phyloP scores from a whole-genome alignment of 495 filamentous ascomycete genomes.

The Penicillium goetzii region DNA sequence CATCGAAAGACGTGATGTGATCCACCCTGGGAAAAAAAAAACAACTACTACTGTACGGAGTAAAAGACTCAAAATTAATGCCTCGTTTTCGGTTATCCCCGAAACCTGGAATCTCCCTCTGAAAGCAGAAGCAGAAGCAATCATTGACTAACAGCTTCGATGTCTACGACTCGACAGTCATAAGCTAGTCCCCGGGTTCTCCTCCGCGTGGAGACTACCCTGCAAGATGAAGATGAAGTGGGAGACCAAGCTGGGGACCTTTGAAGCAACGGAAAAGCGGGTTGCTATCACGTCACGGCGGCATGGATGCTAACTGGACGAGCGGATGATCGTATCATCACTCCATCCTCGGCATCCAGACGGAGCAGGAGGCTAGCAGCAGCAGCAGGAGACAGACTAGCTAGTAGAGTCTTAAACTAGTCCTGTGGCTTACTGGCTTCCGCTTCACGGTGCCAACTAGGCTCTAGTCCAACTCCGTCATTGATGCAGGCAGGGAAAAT shows the following conservation, averaged over 20 bases:
- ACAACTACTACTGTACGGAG: background rate
- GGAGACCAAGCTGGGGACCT: background rate
- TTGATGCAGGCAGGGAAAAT: background rate
- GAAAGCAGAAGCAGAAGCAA: background rate
- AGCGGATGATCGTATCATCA: background rate
- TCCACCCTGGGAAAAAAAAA: background rate
- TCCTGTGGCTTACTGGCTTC: too few species aligned
- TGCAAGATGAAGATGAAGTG: background rate
- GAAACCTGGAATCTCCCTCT: background rate
- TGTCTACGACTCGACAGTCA: background rate
- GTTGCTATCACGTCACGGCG: background rate
- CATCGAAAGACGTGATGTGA: background rate
- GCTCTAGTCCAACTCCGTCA: background rate
- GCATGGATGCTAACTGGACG: background rate
- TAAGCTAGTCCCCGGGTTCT: background rate
- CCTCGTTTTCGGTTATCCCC: background rate
- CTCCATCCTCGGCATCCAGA: background rate
- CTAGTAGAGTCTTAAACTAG: too few species aligned
- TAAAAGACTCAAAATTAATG: background rate
- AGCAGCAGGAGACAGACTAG: too few species aligned
- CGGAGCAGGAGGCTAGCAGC: background rate
- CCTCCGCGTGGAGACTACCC: background rate
- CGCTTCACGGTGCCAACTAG: too few species aligned
- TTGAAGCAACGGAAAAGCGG: constrained; percentile 1
- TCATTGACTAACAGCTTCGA: background rate